Evolutionary conservation across 768 basidiomycete genomes (phyloP).

Genomic region (Boletus reticulatus): DNA sequence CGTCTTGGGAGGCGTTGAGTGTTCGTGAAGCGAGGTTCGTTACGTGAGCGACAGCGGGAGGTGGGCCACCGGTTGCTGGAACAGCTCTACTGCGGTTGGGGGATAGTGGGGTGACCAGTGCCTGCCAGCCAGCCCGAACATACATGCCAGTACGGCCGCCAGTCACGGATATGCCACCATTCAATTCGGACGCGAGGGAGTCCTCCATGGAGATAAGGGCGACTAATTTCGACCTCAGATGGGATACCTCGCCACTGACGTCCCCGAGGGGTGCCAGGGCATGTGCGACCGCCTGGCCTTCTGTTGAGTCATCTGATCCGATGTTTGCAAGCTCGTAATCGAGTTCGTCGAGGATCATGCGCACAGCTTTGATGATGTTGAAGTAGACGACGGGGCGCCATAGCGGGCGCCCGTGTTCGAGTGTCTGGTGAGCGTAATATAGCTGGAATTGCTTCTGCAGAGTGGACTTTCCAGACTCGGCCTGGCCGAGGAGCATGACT

Average conservation of each 20-base stretch:
- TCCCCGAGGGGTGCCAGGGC: conserved; percentile 32
- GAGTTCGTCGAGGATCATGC: conserved; percentile 70
- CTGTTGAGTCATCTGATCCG: conserved; percentile 24
- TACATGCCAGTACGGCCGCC: conserved; percentile 63
- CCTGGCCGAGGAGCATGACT: conserved; percentile 79
- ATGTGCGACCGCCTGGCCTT: conserved; percentile 31
- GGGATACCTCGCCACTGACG: conserved; percentile 46
- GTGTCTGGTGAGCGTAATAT: conserved; percentile 67
- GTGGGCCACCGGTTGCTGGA: conserved; percentile 31
- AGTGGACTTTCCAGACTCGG: conserved; percentile 81
- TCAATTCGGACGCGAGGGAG: conserved; percentile 65
- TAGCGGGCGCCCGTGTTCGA: conserved; percentile 67
- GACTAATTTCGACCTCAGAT: conserved; percentile 54
- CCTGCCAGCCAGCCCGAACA: conserved; percentile 74
- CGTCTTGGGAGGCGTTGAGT: conserved; percentile 45
- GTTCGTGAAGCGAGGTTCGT: conserved; percentile 56
- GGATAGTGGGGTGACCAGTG: conserved; percentile 43
- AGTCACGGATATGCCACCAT: conserved; percentile 57
- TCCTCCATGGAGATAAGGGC: conserved; percentile 67
- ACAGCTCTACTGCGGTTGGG: conserved; percentile 42
- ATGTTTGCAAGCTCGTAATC: conserved; percentile 51
- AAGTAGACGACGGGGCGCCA: conserved; percentile 83
- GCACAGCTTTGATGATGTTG: conserved; percentile 79
- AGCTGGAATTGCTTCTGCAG: conserved; percentile 84
- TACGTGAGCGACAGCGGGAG: conserved; percentile 38